phyloP scores from a whole-genome alignment of 2,329 filamentous ascomycete species.

The Aspergillus sp. region DNA sequence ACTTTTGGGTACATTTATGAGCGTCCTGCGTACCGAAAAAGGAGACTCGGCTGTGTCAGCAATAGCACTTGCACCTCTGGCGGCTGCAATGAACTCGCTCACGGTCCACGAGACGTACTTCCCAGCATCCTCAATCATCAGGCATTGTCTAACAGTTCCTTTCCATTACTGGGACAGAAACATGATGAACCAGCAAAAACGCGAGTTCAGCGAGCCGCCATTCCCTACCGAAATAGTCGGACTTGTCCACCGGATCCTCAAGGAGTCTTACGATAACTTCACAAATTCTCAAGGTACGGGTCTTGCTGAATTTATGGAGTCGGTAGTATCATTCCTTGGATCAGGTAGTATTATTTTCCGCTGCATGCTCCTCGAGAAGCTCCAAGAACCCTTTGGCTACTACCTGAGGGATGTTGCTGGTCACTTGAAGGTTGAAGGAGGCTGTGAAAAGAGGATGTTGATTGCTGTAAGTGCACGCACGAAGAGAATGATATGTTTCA shows the following conservation, averaged over 20 bases:
- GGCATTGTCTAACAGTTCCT: slow-evolving; percentile 41
- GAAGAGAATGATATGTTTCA: slow-evolving; percentile 6
- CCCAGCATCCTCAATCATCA: slow-evolving; percentile 40
- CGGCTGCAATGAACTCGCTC: slow-evolving; percentile 55
- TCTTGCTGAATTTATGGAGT: slow-evolving; percentile 56
- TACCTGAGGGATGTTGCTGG: slow-evolving; percentile 41
- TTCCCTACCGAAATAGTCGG: slow-evolving; percentile 64
- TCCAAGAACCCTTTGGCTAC: slow-evolving; percentile 55
- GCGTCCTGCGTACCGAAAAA: slow-evolving; percentile 63
- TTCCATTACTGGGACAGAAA: slow-evolving; percentile 25
- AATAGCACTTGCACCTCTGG: slow-evolving; percentile 72
- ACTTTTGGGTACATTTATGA: slow-evolving; percentile 62
- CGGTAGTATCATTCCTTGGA: slow-evolving; percentile 58
- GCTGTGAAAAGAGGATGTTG: slow-evolving; percentile 36
- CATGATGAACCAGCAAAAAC: neutral
- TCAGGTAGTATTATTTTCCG: slow-evolving; percentile 57
- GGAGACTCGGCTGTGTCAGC: slow-evolving; percentile 71
- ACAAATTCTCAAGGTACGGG: slow-evolving; percentile 45
- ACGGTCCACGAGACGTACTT: slow-evolving; percentile 35
- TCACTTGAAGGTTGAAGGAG: slow-evolving; percentile 33
- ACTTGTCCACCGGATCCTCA: slow-evolving; percentile 59
- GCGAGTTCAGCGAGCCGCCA: neutral
- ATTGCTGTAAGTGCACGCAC: slow-evolving; percentile 38
- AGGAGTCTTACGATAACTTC: slow-evolving; percentile 57
- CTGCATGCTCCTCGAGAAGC: slow-evolving; percentile 59